These are phyloP conservation scores for Penicillium verhagenii DNA, from an alignment of 495 filamentous ascomycete species.

Conservation along the genomic window DNA sequence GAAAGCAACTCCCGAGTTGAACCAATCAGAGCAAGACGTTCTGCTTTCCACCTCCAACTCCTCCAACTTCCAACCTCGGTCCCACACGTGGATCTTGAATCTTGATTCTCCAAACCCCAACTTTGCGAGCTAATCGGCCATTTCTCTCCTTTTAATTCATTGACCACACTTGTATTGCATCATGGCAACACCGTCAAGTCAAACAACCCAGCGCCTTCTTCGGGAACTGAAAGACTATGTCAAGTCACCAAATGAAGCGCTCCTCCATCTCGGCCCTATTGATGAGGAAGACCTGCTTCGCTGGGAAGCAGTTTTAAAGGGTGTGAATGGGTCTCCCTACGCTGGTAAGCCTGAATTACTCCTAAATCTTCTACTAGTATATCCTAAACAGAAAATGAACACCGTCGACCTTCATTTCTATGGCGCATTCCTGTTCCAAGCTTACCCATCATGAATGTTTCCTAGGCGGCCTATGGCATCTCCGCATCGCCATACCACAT, in stretches of 20 bases:
- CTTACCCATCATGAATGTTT: not conserved
- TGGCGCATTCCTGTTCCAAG: not conserved
- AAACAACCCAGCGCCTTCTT: constrained; percentile 60
- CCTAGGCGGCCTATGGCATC: constrained; percentile 78
- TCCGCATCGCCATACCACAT: constrained; percentile 71
- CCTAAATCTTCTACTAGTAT: too few species aligned
- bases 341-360: constrained; percentile 53
- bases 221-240: constrained; percentile 62
- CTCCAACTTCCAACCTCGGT: constrained; percentile 1
- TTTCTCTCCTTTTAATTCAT: not conserved
- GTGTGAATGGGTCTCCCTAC: constrained; percentile 65
- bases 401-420: too few species aligned
- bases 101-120: not conserved
- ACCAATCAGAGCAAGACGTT: constrained; percentile 10
- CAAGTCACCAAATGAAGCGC: constrained; percentile 52
- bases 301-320: constrained; percentile 81
- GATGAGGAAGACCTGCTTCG: constrained; percentile 67
- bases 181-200: constrained; percentile 32
- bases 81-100: not conserved
- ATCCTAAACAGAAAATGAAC: too few species aligned
- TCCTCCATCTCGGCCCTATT: constrained; percentile 64
- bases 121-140: not conserved
- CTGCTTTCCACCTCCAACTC: too few species aligned
- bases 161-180: constrained; percentile 4
- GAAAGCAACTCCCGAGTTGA: not conserved